phyloP scores from a whole-genome alignment of 352 stramenopile species.

The Globisporangium heterothallicum region DNA sequence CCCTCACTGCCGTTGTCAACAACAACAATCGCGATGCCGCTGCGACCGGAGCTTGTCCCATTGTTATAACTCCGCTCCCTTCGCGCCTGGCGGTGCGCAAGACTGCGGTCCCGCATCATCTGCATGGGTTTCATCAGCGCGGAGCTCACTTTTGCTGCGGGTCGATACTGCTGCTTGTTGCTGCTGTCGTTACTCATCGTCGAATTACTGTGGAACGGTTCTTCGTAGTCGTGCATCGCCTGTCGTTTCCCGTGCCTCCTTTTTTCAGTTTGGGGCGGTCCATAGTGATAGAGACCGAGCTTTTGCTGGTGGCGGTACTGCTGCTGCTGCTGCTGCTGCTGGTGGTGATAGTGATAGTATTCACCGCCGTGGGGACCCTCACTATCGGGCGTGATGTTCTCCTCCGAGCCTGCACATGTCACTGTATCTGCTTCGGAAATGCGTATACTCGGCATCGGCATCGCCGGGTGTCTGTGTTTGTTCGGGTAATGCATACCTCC shows the following conservation, averaged over 20 bases:
- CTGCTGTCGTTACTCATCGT: neutral
- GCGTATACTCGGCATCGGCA: slow-evolving; percentile 5
- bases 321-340: neutral
- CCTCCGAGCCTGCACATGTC: slow-evolving; percentile 21
- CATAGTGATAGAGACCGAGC: slow-evolving; percentile 4
- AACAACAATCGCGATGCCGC: neutral
- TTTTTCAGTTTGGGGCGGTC: neutral
- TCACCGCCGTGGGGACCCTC: slow-evolving; percentile 14
- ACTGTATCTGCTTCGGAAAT: slow-evolving; percentile 15
- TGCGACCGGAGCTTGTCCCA: neutral
- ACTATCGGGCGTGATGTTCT: slow-evolving; percentile 21
- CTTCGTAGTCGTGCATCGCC: neutral
- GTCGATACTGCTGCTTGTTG: slow-evolving; percentile 3
- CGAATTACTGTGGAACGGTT: neutral
- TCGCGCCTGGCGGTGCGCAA: slow-evolving; percentile 6
- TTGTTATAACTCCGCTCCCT: too few species aligned
- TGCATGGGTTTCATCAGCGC: slow-evolving; percentile 19
- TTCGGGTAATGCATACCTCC: neutral
- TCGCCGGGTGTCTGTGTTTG: slow-evolving; percentile 1
- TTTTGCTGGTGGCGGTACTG: too few species aligned
- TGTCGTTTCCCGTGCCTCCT: slow-evolving; percentile 2
- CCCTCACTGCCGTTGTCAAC: neutral
- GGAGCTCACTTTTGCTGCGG: slow-evolving; percentile 11
- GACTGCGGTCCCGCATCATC: slow-evolving; percentile 16
- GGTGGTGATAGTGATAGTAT: slow-evolving; percentile 14